A percentile compares a stretch with the other conserved stretches of the same genome.
phyloP scores from a whole-genome alignment of 2,329 filamentous ascomycete species.

The Dactylellina parvicollis region DNA sequence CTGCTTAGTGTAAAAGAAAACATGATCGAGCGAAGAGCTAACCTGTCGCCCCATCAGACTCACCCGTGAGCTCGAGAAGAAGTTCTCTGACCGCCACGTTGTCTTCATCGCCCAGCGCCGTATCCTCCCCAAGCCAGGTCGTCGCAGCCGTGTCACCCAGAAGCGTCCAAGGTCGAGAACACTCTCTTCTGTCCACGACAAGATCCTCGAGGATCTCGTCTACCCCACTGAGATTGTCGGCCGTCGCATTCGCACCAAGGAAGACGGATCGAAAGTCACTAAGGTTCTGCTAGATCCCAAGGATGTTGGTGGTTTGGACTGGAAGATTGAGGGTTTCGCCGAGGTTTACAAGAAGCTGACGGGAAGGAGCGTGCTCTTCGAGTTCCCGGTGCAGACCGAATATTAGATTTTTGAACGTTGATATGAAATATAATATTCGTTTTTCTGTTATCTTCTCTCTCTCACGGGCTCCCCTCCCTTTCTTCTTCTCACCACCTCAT shows the following conservation, averaged over 20 bases:
- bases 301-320: constrained; percentile 99
- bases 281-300: constrained; percentile 99
- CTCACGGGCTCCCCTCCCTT: constrained; percentile 6
- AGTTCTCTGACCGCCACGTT: constrained; percentile 99
- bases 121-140: constrained; percentile 96
- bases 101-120: constrained; percentile 98
- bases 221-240: constrained; percentile 99
- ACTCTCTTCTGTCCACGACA: constrained; percentile 97
- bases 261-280: constrained; percentile 97
- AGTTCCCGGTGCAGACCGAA: constrained; percentile 85
- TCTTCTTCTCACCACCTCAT: neutral
- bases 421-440: constrained; percentile 53
- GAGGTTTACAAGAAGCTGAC: constrained; percentile 99
- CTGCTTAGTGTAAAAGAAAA: neutral
- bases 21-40: neutral
- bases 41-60: constrained; percentile 69
- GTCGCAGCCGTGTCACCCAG: constrained; percentile 94
- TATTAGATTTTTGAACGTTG: constrained; percentile 70
- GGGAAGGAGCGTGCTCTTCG: constrained; percentile 94
- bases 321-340: constrained; percentile 98
- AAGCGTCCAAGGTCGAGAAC: constrained; percentile 98
- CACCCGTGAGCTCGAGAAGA: constrained; percentile 99
- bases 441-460: constrained; percentile 19
- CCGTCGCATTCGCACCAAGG: constrained; percentile 98
- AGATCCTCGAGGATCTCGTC: constrained; percentile 96